These are phyloP conservation scores for Leucosporidium creatinivorum DNA, from an alignment of 768 basidiomycete genomes.

Conservation along the genomic window DNA sequence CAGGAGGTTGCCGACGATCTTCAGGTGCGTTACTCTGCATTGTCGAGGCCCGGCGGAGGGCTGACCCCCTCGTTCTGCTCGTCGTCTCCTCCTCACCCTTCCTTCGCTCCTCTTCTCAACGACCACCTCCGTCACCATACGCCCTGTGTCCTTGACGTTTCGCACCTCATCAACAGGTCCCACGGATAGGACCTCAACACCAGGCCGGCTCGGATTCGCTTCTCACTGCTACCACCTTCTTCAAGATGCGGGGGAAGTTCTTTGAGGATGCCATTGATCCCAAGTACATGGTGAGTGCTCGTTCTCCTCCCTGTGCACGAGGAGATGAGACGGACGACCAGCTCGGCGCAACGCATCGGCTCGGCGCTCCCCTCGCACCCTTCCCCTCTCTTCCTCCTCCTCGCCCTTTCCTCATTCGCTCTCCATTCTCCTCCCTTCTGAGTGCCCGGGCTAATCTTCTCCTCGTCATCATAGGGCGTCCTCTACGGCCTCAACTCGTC, in stretches of 20 bases:
- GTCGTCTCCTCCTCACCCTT: background rate
- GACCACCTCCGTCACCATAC: background rate
- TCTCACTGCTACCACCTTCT: slow-evolving; percentile 85
- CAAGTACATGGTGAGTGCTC: slow-evolving; percentile 31
- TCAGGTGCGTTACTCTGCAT: slow-evolving; percentile 54
- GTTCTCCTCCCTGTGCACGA: no score
- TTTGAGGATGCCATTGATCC: slow-evolving; percentile 87
- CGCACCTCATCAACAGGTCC: slow-evolving; percentile 51
- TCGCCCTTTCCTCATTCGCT: no score
- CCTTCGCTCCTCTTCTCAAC: background rate
- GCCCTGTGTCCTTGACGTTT: background rate
- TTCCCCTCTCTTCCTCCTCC: no score
- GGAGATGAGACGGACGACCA: no score
- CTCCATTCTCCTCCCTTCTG: no score
- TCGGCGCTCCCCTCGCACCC: no score
- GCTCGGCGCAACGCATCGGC: no score
- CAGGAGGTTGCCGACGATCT: slow-evolving; percentile 96
- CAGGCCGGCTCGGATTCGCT: slow-evolving; percentile 97
- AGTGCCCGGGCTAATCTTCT: no score
- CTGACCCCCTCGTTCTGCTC: no score
- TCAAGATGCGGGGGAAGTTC: slow-evolving; percentile 88
- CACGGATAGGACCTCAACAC: slow-evolving; percentile 81
- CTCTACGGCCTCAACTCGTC: slow-evolving; percentile 31
- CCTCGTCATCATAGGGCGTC: slow-evolving; percentile 10
- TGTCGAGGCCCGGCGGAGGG: no score